Base-by-base conservation (phyloP, 163 green algal species). In the Chlorella variabilis region DNA sequence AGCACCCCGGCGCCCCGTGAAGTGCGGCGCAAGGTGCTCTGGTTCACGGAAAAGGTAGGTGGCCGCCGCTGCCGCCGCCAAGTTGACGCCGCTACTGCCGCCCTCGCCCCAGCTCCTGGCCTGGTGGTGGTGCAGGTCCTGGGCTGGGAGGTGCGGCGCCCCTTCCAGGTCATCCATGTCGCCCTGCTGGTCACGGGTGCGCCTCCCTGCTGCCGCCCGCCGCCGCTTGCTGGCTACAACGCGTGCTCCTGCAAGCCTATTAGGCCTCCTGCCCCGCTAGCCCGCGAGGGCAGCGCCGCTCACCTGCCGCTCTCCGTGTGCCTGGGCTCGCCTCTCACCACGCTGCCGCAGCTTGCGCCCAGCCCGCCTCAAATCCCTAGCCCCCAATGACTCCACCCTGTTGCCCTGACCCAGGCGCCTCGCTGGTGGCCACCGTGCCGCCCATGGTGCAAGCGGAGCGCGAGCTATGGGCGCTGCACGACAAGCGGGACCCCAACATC, bases 81-180 rank as follows among this genome's bases (percentile, higher is more conserved):
- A 38, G 54, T 5, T 27, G 25, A 4, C 54, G 54, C 54, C 54
- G 54, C 18, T 62, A n/a, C 18, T 38, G 6, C 7, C n/a, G 29
- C 29, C 5, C 7, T 18, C n/a, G 59, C 27, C 59, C 5, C 29
- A 39, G 3, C 27, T 67, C 27, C 59, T 62, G n/a, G 9, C 23
- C n/a, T 41, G 41, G 17, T 71, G 33, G 18, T 29, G 66, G 9
- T 56, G 38, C 71, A 78, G 54, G 71, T 78, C 51, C 54, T 78
- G 45, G 54, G 71, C 5, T 78, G 25, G 6, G 71, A 78, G 27
- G 34, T 78, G 31, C 71, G 71, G 33, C 71, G 31, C 5, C 71
- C 71, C 5, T 78, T 78, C 23, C 71, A 65, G n/a, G 51, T 80
- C 58, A 80, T 71, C 27, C 49, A 77, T n/a, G 38, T 51, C 9